Conservation (phyloP, 768 basidiomycete genomes). For the Grammothele lineata region DNA sequence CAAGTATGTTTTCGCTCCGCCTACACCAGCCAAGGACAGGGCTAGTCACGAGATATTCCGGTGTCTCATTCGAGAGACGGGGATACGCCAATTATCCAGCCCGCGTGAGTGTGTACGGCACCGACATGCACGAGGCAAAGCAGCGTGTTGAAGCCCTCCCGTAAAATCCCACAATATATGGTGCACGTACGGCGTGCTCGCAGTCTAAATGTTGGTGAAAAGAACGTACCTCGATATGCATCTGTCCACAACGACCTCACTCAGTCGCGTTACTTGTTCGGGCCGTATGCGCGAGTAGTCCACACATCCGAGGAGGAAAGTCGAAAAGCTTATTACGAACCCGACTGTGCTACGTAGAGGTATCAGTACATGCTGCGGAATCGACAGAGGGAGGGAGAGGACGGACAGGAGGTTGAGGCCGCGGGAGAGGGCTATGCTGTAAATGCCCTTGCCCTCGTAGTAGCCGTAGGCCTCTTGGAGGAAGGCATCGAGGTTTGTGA, state of each 20-base stretch:
- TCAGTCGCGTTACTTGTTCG: constrained; percentile 62
- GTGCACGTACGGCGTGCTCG: too few species aligned
- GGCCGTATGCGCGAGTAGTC: constrained; percentile 81
- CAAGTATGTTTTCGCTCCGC: too few species aligned
- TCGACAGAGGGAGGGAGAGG: constrained; percentile 14
- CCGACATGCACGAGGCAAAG: too few species aligned
- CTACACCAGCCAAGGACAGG: too few species aligned
- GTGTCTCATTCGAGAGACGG: too few species aligned
- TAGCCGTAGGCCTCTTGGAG: constrained; percentile 94
- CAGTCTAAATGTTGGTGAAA: not conserved
- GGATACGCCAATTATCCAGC: too few species aligned
- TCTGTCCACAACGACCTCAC: constrained; percentile 75
- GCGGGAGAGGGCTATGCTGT: constrained; percentile 86
- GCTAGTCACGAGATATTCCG: too few species aligned
- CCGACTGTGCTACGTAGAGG: constrained; percentile 74
- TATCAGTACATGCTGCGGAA: constrained; percentile 25
- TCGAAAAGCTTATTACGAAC: constrained; percentile 98
- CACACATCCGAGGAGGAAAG: constrained; percentile 91
- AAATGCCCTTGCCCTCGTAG: constrained; percentile 96
- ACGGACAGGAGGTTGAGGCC: constrained; percentile 94
- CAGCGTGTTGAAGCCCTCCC: too few species aligned
- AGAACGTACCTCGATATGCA: constrained; percentile 73
- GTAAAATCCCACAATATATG: too few species aligned
- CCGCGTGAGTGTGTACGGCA: too few species aligned
- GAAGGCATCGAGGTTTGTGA: constrained; percentile 94